Base-by-base conservation (phyloP, 805 yeast species). In the Candida tammaniensis region DNA sequence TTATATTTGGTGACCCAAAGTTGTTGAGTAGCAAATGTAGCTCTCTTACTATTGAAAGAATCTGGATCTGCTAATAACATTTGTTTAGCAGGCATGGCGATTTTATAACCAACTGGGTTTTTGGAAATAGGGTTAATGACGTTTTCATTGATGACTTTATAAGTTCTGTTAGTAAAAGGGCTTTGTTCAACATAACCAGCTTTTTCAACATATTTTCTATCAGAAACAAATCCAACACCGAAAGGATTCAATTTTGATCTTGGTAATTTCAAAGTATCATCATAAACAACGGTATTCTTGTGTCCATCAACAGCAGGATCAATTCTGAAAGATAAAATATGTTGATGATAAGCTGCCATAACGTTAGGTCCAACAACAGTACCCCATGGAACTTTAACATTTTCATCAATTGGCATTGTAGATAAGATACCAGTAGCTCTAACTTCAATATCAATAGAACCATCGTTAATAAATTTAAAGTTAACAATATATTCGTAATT, bases 401-500 rank as follows among this genome's bases (percentile, higher is more conserved):
- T 78, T 46, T 75, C 79, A 44, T 84, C 89, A 46, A 82, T 78
- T 49, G 88, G 87, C 82, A 80, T 82, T 39, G 94, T 84, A 22
- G 91, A 83, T 47, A 84, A 70, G 52, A 84, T 84, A 71, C 94
- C 94, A 38, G 94, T 84, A 42, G 93, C 93, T 64, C 91, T 74
- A 40, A 82, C 81, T 58, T 85, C 87, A 42, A 84, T 78, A 45
- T 78, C 79, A 49, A 84, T 79, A 35, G 81, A 79, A 51, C 89
- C 94, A 46, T 81, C 87, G 60, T 78, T 86, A 50, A 79, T 84
- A 51, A 84, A 78, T 54, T 82, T 74, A 54, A 79, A 64, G 62
- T 82, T 82, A 48, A 83, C 58, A 45, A 81, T 74, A 66, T 84
- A 84, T 64, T 84, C 93, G 64, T 84, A 84, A 69, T 84, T 84